Conservation (phyloP, 768 basidiomycete species). For the Candolleomyces efflorescens region DNA sequence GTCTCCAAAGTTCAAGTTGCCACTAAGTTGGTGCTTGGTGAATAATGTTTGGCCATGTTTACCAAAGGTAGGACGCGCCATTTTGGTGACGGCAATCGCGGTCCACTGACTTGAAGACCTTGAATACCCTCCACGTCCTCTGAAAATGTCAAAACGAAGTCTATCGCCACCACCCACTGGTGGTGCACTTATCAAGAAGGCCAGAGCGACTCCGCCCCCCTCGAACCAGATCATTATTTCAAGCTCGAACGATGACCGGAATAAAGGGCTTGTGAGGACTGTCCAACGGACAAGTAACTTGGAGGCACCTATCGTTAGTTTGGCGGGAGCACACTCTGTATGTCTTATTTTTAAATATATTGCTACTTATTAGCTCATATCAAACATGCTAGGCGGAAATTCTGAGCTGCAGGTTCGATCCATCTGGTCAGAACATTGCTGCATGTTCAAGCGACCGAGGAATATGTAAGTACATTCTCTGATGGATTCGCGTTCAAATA, state of each 20-base stretch:
- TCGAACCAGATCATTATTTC: constrained; percentile 74
- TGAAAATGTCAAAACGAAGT: constrained; percentile 68
- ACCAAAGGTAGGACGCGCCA: constrained; percentile 1
- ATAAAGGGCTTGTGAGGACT: constrained; percentile 76
- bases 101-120: neutral
- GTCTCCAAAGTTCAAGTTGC: no score
- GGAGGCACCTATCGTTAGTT: constrained; percentile 89
- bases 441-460: constrained; percentile 88
- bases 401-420: constrained; percentile 88
- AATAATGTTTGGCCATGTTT: neutral
- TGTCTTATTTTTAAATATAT: constrained; percentile 18
- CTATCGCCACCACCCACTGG: constrained; percentile 48
- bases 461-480: constrained; percentile 61
- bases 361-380: neutral
- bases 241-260: constrained; percentile 64
- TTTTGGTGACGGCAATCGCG: neutral
- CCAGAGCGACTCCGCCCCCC: constrained; percentile 42
- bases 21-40: no score
- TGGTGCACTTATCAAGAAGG: constrained; percentile 63
- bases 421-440: constrained; percentile 90
- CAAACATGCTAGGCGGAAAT: constrained; percentile 52
- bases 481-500: neutral
- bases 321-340: constrained; percentile 85
- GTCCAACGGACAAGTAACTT: constrained; percentile 91
- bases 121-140: neutral